phyloP scores from a whole-genome alignment of 345 rosid genomes.

The Eucalyptus paniculata region DNA sequence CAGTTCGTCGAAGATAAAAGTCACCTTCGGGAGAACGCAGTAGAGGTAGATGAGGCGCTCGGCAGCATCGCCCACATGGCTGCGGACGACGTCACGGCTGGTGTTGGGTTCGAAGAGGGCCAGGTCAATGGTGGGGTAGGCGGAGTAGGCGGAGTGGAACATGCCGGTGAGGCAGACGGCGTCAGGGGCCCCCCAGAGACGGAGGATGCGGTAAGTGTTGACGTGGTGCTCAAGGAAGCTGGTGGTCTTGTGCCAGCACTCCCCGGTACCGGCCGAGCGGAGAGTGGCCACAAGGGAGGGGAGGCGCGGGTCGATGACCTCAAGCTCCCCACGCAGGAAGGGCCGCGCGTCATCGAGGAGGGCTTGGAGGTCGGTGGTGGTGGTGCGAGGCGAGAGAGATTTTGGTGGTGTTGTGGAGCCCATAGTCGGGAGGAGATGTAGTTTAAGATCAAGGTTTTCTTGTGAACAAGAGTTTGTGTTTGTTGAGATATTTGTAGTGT shows the following conservation, averaged over 20 bases:
- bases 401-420: background rate
- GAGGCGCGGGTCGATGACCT: slow-evolving; percentile 38
- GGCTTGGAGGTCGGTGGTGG: slow-evolving; percentile 3
- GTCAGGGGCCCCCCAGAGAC: slow-evolving; percentile 68
- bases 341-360: slow-evolving; percentile 55
- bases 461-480: too few relatives aligned
- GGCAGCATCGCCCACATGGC: slow-evolving; percentile 66
- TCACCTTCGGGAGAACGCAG: slow-evolving; percentile 65
- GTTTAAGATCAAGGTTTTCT: too few relatives aligned
- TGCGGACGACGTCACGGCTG: slow-evolving; percentile 67
- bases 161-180: slow-evolving; percentile 76
- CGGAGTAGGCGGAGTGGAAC: slow-evolving; percentile 88
- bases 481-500: too few relatives aligned
- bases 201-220: slow-evolving; percentile 67
- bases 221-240: slow-evolving; percentile 76
- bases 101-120: slow-evolving; percentile 80
- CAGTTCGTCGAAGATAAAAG: slow-evolving; percentile 66
- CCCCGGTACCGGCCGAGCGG: slow-evolving; percentile 90
- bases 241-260: slow-evolving; percentile 95
- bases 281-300: slow-evolving; percentile 57
- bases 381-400: background rate
- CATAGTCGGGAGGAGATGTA: too few relatives aligned
- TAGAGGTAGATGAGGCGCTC: slow-evolving; percentile 76
- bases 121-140: slow-evolving; percentile 56
- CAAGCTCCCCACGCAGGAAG: slow-evolving; percentile 81